Evolutionary conservation across 371 early-diverging fungal genomes (phyloP).

Genomic region (Mortierella sp.): DNA sequence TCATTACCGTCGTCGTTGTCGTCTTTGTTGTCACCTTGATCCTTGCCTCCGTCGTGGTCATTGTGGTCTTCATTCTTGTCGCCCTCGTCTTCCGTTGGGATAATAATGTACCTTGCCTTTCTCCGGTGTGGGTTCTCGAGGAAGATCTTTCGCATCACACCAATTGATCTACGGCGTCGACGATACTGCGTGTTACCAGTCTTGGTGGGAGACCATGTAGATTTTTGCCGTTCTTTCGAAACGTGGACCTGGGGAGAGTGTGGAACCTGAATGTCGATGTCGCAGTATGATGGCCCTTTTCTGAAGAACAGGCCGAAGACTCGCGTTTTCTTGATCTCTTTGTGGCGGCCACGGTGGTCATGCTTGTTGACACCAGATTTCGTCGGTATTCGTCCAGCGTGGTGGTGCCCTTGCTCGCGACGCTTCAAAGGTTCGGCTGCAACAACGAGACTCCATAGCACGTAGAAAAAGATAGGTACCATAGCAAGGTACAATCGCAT

Average conservation of each 20-base stretch:
- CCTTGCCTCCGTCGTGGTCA: neutral
- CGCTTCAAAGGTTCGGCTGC: no score
- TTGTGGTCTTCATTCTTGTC: neutral
- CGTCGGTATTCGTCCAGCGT: no score
- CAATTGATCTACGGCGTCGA: slow-evolving; percentile 21
- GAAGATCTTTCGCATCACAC: slow-evolving; percentile 21
- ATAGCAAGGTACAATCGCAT: no score
- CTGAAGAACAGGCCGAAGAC: no score
- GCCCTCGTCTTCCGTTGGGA: slow-evolving; percentile 3
- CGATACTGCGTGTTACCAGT: slow-evolving; percentile 40
- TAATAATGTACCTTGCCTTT: slow-evolving; percentile 14
- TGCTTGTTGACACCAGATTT: no score
- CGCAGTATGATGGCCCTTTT: no score
- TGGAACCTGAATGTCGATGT: slow-evolving; percentile 2
- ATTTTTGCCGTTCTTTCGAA: slow-evolving; percentile 20
- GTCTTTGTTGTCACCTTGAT: neutral
- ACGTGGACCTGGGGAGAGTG: slow-evolving; percentile 2
- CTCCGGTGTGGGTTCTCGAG: slow-evolving; percentile 26
- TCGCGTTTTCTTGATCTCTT: no score
- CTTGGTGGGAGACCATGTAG: slow-evolving; percentile 22
- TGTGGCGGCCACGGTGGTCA: no score
- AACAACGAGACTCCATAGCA: no score
- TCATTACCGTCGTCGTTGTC: neutral
- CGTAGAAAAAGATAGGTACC: no score
- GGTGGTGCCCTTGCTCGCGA: no score